Percentiles rank a stretch among this genome's conserved stretches.
Evolutionary conservation across 2,329 filamentous ascomycete species (phyloP).

Genomic region (Xenoacremonium recifei): DNA sequence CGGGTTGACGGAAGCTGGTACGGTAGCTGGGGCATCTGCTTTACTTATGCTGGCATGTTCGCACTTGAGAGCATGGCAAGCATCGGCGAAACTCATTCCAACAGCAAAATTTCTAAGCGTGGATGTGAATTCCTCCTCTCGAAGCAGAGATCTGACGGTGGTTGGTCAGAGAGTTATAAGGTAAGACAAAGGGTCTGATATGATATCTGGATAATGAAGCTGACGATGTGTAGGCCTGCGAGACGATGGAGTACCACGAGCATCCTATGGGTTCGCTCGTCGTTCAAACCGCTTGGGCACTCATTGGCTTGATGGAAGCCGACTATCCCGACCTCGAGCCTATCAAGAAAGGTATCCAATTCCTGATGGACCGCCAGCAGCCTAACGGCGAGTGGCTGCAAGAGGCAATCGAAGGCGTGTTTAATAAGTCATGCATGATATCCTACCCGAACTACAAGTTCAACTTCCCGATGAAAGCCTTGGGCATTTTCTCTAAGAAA

Average conservation of each 20-base stretch:
- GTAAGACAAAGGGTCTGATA: constrained; percentile 30
- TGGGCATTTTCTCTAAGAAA: constrained; percentile 80
- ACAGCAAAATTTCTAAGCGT: constrained; percentile 65
- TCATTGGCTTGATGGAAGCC: constrained; percentile 79
- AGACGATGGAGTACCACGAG: constrained; percentile 71
- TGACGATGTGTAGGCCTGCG: constrained; percentile 59
- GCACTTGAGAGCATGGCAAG: constrained; percentile 82
- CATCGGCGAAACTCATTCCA: constrained; percentile 78
- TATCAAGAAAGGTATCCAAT: constrained; percentile 69
- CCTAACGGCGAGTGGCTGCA: constrained; percentile 91
- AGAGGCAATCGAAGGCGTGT: constrained; percentile 95
- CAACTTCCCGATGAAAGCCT: constrained; percentile 87
- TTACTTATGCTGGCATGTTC: constrained; percentile 97
- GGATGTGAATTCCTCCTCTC: constrained; percentile 85
- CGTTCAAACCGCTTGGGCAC: constrained; percentile 91
- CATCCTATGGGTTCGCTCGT: constrained; percentile 78
- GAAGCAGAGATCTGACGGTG: constrained; percentile 83
- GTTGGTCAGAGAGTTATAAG: constrained; percentile 94
- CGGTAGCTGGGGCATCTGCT: constrained; percentile 96
- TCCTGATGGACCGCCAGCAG: constrained; percentile 85
- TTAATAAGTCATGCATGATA: constrained; percentile 99
- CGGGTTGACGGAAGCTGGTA: constrained; percentile 90
- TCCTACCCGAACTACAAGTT: constrained; percentile 99
- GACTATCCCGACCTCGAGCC: constrained; percentile 73
- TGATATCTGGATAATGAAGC: too few relatives aligned